Conservation (phyloP, 108 stramenopile species). For the Pseudonitzschia delicatissima region DNA sequence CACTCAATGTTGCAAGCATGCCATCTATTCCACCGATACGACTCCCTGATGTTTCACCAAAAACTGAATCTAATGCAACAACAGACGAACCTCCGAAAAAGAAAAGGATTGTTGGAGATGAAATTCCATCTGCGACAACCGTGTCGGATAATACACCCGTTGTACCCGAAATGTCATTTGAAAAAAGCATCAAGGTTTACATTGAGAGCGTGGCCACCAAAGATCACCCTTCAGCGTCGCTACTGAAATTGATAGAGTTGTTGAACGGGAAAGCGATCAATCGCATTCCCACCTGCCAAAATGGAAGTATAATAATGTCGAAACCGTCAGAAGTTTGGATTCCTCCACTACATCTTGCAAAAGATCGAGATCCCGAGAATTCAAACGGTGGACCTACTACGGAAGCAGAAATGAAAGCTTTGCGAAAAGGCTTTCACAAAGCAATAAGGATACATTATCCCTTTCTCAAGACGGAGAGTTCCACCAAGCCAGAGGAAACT, state of each 20-base stretch:
- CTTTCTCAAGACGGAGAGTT: constrained; percentile 28
- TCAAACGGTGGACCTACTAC: neutral
- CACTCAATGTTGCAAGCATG: neutral
- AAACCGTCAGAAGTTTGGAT: constrained; percentile 17
- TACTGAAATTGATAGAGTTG: neutral
- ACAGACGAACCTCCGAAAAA: neutral
- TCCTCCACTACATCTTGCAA: constrained; percentile 15
- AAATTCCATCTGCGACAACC: neutral
- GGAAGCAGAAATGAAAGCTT: constrained; percentile 3
- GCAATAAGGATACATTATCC: constrained; percentile 36
- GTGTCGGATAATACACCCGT: neutral
- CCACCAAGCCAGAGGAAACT: constrained; percentile 3
- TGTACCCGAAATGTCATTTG: neutral
- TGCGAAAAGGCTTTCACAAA: constrained; percentile 31
- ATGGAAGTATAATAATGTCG: neutral
- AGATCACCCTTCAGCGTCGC: neutral
- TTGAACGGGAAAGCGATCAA: neutral
- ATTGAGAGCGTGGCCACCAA: neutral
- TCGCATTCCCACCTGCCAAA: neutral
- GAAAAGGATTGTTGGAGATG: neutral
- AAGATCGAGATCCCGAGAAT: neutral
- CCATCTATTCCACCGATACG: neutral
- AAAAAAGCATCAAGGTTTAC: neutral
- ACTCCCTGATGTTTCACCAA: neutral
- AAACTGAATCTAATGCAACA: neutral